Conservation (phyloP, 2,329 filamentous ascomycete species). For the Colletotrichum costaricense region DNA sequence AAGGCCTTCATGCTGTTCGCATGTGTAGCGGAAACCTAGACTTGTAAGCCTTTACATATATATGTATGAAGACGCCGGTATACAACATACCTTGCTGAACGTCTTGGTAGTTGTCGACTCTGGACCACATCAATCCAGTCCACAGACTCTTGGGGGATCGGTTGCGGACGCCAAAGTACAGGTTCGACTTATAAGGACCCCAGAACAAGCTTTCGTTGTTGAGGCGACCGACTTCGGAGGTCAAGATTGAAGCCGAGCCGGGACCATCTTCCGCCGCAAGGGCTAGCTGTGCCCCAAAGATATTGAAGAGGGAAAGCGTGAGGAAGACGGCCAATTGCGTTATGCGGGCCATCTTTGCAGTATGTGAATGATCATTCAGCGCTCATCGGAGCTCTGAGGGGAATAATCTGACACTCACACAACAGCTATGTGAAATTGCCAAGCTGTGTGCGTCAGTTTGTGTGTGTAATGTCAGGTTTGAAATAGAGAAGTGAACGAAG, state of each 20-base stretch:
- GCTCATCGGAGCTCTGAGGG: slow-evolving; percentile 29
- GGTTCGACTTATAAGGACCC: slow-evolving; percentile 93
- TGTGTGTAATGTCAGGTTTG: slow-evolving; percentile 6
- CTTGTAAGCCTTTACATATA: neutral
- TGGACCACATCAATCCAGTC: slow-evolving; percentile 89
- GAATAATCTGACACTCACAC: slow-evolving; percentile 17
- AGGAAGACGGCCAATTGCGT: slow-evolving; percentile 43
- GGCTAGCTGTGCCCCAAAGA: slow-evolving; percentile 38
- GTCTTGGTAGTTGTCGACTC: slow-evolving; percentile 81
- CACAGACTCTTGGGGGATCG: slow-evolving; percentile 84
- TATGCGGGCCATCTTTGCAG: slow-evolving; percentile 38
- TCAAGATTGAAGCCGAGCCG: slow-evolving; percentile 50
- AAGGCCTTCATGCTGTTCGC: slow-evolving; percentile 95
- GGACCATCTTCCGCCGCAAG: slow-evolving; percentile 33
- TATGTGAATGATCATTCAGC: slow-evolving; percentile 18
- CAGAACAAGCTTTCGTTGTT: slow-evolving; percentile 91
- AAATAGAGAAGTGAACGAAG: neutral
- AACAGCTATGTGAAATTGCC: neutral
- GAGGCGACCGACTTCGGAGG: slow-evolving; percentile 60
- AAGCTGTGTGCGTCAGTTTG: neutral
- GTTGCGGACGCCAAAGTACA: slow-evolving; percentile 93
- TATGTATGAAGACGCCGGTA: neutral
- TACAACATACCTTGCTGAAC: slow-evolving; percentile 76
- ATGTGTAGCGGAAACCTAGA: slow-evolving; percentile 90
- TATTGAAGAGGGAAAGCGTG: slow-evolving; percentile 37